A percentile compares a stretch with the other conserved stretches of the same genome.
These are phyloP conservation scores for Sarcocystis neurona DNA, from an alignment of 169 alveolate species.

Conservation along the genomic window DNA sequence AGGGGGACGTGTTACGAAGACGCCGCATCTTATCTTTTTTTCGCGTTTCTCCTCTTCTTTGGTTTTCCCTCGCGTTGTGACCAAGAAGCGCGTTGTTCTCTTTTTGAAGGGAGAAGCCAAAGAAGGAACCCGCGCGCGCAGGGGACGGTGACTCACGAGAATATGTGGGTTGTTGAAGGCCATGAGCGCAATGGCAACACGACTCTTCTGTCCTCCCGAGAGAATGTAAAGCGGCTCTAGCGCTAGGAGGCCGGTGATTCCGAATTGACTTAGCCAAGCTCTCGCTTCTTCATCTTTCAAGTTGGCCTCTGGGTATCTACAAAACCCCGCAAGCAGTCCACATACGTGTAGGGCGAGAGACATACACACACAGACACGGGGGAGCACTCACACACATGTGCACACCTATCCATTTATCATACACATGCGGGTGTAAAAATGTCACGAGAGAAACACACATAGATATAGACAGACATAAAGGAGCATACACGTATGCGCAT, in stretches of 20 bases:
- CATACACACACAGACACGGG: neutral
- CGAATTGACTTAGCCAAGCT: conserved; percentile 92
- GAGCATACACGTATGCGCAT: neutral
- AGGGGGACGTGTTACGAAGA: too few relatives aligned
- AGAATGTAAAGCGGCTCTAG: conserved; percentile 95
- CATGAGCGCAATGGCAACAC: conserved; percentile 95
- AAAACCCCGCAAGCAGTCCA: neutral
- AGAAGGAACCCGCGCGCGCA: too few relatives aligned
- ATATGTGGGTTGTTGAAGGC: conserved; percentile 95
- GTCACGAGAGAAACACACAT: too few relatives aligned
- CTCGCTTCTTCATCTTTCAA: conserved; percentile 87
- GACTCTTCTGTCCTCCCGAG: conserved; percentile 97
- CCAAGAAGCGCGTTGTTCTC: too few relatives aligned
- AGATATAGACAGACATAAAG: too few relatives aligned
- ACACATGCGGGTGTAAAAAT: too few relatives aligned
- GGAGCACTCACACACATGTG: neutral
- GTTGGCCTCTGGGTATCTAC: conserved; percentile 79
- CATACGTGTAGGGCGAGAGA: neutral
- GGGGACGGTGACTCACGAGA: conserved; percentile 70
- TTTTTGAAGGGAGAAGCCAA: too few relatives aligned
- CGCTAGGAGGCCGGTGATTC: conserved; percentile 92
- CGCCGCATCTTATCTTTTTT: too few relatives aligned
- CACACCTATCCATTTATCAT: too few relatives aligned
- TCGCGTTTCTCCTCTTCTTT: too few relatives aligned
- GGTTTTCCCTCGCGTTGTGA: too few relatives aligned